Evolutionary conservation across 129 eudicot species (phyloP).

Genomic region (Pulicaria dysenterica): DNA sequence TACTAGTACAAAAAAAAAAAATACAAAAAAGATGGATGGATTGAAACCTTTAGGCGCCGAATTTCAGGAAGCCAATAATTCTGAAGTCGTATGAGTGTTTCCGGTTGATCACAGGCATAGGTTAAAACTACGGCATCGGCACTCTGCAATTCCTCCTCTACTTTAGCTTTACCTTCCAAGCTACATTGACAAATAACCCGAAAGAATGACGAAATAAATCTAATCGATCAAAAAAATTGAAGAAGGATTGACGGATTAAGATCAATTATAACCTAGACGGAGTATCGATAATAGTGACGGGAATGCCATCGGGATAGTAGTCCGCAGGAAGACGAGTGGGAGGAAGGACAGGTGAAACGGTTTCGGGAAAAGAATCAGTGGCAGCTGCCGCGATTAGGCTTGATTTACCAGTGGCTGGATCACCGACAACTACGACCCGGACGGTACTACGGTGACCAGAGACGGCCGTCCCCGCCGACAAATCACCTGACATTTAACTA

Average conservation of each 20-base stretch:
- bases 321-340: conserved; percentile 86
- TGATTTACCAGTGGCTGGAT: conserved; percentile 87
- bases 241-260: neutral
- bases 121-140: conserved; percentile 91
- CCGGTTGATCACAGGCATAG: conserved; percentile 88
- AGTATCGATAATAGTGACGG: conserved; percentile 79
- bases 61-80: conserved; percentile 90
- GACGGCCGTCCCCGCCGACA: conserved; percentile 26
- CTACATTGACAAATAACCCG: conserved; percentile 38
- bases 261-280: conserved; percentile 57
- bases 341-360: conserved; percentile 83
- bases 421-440: conserved; percentile 90
- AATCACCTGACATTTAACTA: conserved; percentile 51
- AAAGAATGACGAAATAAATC: conserved; percentile 1
- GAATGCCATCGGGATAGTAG: conserved; percentile 77
- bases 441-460: conserved; percentile 53
- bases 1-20: conserved; percentile 3
- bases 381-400: conserved; percentile 85
- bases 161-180: conserved; percentile 69
- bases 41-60: conserved; percentile 76
- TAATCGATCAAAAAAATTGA: neutral
- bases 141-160: conserved; percentile 81
- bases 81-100: conserved; percentile 60
- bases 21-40: neutral
- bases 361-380: conserved; percentile 62